A percentile compares a stretch with the other conserved stretches of the same genome.
These are phyloP conservation scores for Cryptosporidium baileyi DNA, from an alignment of 169 alveolate genomes.

Conservation along the genomic window DNA sequence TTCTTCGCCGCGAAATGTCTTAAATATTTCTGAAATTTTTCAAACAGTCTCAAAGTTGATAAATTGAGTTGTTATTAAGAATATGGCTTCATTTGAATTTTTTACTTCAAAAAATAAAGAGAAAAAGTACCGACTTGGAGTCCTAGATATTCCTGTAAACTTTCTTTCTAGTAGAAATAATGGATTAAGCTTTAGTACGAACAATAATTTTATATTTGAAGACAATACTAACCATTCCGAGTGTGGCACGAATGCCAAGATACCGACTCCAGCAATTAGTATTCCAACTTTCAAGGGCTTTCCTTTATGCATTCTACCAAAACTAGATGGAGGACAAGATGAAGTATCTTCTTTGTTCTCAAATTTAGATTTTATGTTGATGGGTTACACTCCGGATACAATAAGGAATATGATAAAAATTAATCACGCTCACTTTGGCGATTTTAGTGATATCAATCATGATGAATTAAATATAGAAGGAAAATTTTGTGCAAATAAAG, in stretches of 20 bases:
- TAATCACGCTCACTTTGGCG: no score
- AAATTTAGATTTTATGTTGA: constrained; percentile 16
- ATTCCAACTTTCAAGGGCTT: constrained; percentile 48
- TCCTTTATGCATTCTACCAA: constrained; percentile 43
- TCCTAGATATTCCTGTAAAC: not conserved
- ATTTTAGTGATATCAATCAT: not conserved
- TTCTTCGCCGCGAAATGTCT: no score
- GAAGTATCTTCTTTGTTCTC: constrained; percentile 22
- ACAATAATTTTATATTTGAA: not conserved
- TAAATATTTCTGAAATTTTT: no score
- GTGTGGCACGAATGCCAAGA: not conserved
- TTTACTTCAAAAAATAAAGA: not conserved
- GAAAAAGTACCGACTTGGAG: constrained; percentile 19
- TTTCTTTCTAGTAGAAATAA: not conserved
- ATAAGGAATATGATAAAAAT: no score
- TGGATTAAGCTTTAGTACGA: not conserved
- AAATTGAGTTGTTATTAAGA: no score
- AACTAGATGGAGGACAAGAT: not conserved
- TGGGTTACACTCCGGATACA: constrained; percentile 12
- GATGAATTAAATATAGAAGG: not conserved
- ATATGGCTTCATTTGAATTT: constrained; percentile 26
- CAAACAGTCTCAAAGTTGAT: no score
- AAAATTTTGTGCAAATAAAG: not conserved
- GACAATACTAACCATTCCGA: not conserved
- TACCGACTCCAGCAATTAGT: constrained; percentile 45